phyloP scores from a whole-genome alignment of 2,329 filamentous ascomycete genomes.

The Claviceps purpurea region DNA sequence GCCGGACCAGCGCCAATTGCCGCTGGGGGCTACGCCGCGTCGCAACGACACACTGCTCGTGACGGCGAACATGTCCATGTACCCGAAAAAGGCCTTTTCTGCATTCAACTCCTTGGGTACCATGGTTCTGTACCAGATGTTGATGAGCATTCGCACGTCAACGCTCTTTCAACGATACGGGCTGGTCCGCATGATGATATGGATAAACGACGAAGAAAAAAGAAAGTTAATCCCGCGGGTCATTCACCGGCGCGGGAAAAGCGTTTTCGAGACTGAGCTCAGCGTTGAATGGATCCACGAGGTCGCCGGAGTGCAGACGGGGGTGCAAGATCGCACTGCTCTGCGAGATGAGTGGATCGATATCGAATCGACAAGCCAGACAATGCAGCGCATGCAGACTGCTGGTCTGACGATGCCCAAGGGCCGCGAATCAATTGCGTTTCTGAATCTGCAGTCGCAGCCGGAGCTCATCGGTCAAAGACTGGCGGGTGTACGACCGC shows the following conservation, averaged over 20 bases:
- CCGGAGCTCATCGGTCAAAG: conserved; percentile 10
- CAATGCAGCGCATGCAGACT: conserved; percentile 33
- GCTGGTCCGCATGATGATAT: conserved; percentile 64
- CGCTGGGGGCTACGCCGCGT: conserved; percentile 25
- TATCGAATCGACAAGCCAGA: conserved; percentile 25
- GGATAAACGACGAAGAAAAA: conserved; percentile 51
- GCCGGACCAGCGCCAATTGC: conserved; percentile 36
- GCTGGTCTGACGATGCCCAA: conserved; percentile 28
- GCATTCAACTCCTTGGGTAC: conserved; percentile 42
- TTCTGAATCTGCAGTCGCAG: conserved; percentile 12
- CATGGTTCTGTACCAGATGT: conserved; percentile 48
- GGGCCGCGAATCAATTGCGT: conserved; percentile 25
- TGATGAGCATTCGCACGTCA: conserved; percentile 42
- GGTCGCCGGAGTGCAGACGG: conserved; percentile 32
- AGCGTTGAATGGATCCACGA: conserved; percentile 46
- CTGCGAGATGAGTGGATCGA: conserved; percentile 36
- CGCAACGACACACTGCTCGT: conserved; percentile 65
- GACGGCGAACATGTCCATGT: conserved; percentile 50
- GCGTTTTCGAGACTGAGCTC: conserved; percentile 46
- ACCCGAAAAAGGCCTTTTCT: conserved; percentile 34
- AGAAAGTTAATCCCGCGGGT: conserved; percentile 44
- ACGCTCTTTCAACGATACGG: conserved; percentile 62
- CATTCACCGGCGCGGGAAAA: conserved; percentile 40
- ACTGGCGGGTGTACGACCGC: conserved; percentile 18
- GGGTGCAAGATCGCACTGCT: conserved; percentile 14